These are phyloP conservation scores for Millerozyma acaciae DNA, from an alignment of 805 yeast species.

Conservation along the genomic window DNA sequence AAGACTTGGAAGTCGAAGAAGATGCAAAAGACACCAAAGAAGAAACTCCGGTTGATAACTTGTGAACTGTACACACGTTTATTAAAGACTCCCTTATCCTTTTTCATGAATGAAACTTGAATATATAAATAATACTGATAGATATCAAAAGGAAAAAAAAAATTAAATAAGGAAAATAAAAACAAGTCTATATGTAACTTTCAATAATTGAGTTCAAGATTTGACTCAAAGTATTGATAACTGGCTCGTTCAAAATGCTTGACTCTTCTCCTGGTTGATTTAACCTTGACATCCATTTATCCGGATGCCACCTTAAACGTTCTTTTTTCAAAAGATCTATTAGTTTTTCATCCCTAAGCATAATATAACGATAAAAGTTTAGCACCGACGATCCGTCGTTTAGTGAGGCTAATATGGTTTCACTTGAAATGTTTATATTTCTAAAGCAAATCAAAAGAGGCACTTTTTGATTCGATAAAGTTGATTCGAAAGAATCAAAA, in stretches of 20 bases:
- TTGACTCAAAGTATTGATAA: conserved; percentile 28
- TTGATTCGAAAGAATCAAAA: conserved; percentile 11
- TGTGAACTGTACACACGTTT: conserved; percentile 5
- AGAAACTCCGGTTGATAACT: conserved; percentile 11
- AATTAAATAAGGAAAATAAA: too few relatives aligned
- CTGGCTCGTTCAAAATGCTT: conserved; percentile 18
- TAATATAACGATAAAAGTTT: conserved; percentile 25
- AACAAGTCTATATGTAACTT: conserved; percentile 2
- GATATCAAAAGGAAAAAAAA: too few relatives aligned
- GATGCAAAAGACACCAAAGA: conserved; percentile 3
- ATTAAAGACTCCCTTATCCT: conserved; percentile 3
- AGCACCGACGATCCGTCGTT: conserved; percentile 19
- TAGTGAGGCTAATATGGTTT: conserved; percentile 12
- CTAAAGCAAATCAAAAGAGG: conserved; percentile 14
- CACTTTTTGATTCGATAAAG: conserved; percentile 8
- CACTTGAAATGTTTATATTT: conserved; percentile 6
- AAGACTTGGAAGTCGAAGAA: conserved; percentile 10
- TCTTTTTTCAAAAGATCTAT: conserved; percentile 39
- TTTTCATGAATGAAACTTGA: too few relatives aligned
- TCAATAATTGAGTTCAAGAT: conserved; percentile 28
- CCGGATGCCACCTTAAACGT: conserved; percentile 70
- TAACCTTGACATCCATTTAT: conserved; percentile 43
- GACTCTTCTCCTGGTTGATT: conserved; percentile 6
- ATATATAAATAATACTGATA: conserved; percentile 1
- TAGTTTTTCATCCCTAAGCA: conserved; percentile 11